These are phyloP conservation scores for Solanum hybrid DNA, from an alignment of 305 asterid species.

Conservation along the genomic window DNA sequence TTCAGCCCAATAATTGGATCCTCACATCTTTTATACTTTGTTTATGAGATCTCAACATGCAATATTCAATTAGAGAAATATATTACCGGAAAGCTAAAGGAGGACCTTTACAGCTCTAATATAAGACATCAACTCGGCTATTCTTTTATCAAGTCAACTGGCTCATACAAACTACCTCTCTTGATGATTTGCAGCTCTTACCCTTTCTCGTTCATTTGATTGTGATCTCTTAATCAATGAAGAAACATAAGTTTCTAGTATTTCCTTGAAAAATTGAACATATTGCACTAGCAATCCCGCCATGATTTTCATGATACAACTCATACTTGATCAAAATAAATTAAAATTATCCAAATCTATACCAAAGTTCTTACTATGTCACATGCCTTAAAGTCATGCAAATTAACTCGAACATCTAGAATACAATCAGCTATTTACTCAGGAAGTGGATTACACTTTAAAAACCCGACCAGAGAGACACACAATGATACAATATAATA, in stretches of 20 bases:
- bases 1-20: not conserved
- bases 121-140: not conserved
- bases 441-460: not conserved
- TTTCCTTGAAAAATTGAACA: not conserved
- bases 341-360: not conserved
- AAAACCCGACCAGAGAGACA: not conserved
- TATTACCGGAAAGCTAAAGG: not conserved
- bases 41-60: not conserved
- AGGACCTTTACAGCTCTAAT: not conserved
- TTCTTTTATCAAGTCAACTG: not conserved
- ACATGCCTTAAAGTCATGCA: not conserved
- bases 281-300: not conserved
- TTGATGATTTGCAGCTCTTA: not conserved
- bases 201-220: not conserved
- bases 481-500: not conserved
- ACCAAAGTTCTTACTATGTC: not conserved
- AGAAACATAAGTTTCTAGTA: not conserved
- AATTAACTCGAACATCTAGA: not conserved
- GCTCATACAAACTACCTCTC: not conserved
- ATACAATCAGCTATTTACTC: not conserved
- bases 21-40: not conserved
- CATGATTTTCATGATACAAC: not conserved
- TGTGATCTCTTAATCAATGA: not conserved
- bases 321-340: not conserved
- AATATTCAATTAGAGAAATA: not conserved